A percentile compares a stretch with the other conserved stretches of the same genome.
Evolutionary conservation across 75 land plant genomes (phyloP).

Genomic region (Sequoiadendron giganteum): DNA sequence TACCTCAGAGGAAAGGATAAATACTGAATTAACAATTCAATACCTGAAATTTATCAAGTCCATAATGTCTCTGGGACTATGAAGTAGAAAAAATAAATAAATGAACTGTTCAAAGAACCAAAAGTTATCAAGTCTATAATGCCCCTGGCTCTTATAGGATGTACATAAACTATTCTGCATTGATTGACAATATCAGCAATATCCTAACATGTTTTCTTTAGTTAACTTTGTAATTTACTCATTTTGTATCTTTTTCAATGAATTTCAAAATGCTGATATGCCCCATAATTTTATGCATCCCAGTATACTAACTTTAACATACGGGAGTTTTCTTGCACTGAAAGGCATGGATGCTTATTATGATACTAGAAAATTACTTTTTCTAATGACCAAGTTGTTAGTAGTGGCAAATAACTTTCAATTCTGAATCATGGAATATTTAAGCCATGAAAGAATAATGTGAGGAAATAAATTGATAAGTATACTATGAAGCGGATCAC

Average conservation of each 20-base stretch:
- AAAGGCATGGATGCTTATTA: not conserved
- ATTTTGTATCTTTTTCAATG: not conserved
- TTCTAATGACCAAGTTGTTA: not conserved
- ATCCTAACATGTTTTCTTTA: not conserved
- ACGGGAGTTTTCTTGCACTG: not conserved
- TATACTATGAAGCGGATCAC: not conserved
- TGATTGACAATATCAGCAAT: not conserved
- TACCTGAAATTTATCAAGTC: not conserved
- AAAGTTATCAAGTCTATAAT: not conserved
- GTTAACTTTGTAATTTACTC: not conserved
- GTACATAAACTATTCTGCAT: not conserved
- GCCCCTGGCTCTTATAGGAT: not conserved
- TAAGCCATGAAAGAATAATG: not conserved
- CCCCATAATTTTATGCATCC: not conserved
- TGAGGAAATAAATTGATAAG: not conserved
- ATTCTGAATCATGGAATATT: not conserved
- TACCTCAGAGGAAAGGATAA: not conserved
- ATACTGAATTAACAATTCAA: not conserved
- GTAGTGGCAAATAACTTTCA: not conserved
- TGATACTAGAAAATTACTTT: not conserved
- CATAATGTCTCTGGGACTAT: not conserved
- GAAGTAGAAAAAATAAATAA: not conserved
- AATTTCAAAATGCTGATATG: not conserved
- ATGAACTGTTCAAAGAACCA: not conserved
- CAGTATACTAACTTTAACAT: not conserved